These are phyloP conservation scores for Nakaseomyces glabratus DNA, from an alignment of 1,139 yeast genomes.

Conservation along the genomic window DNA sequence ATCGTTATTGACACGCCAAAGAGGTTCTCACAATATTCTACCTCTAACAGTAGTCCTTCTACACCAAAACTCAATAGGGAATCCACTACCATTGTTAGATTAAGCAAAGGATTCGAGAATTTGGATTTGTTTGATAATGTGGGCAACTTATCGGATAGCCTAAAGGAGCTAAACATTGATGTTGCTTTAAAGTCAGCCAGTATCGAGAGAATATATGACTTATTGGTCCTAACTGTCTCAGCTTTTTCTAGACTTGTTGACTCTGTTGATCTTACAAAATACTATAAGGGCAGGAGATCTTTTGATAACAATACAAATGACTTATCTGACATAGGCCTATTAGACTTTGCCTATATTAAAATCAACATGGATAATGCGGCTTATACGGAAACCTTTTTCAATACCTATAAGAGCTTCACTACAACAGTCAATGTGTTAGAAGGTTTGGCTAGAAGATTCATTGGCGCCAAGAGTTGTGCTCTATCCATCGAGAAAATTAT, in stretches of 20 bases:
- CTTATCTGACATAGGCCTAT: constrained; percentile 20
- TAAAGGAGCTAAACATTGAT: constrained; percentile 31
- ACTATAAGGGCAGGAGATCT: constrained; percentile 22
- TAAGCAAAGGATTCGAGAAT: constrained; percentile 29
- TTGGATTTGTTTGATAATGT: constrained; percentile 30
- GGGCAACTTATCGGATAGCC: constrained; percentile 21
- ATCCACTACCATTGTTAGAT: constrained; percentile 22
- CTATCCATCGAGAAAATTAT: constrained; percentile 35
- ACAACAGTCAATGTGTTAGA: constrained; percentile 44
- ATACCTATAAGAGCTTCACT: constrained; percentile 56
- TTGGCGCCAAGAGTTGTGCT: constrained; percentile 54
- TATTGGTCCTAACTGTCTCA: constrained; percentile 52
- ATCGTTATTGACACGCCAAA: constrained; percentile 40
- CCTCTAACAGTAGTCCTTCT: constrained; percentile 6
- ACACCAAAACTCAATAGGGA: constrained; percentile 16
- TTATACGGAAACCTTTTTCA: constrained; percentile 55
- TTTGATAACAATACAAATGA: constrained; percentile 7
- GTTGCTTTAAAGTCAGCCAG: constrained; percentile 55
- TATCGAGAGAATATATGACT: constrained; percentile 50
- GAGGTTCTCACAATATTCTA: constrained; percentile 30
- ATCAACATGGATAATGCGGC: constrained; percentile 50
- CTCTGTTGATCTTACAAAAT: constrained; percentile 36
- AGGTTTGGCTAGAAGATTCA: constrained; percentile 43
- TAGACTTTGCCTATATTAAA: constrained; percentile 35
- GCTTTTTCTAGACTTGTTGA: constrained; percentile 44